These are phyloP conservation scores for Olyra latifolia DNA, from an alignment of 176 grass and related monocot species.

Conservation along the genomic window DNA sequence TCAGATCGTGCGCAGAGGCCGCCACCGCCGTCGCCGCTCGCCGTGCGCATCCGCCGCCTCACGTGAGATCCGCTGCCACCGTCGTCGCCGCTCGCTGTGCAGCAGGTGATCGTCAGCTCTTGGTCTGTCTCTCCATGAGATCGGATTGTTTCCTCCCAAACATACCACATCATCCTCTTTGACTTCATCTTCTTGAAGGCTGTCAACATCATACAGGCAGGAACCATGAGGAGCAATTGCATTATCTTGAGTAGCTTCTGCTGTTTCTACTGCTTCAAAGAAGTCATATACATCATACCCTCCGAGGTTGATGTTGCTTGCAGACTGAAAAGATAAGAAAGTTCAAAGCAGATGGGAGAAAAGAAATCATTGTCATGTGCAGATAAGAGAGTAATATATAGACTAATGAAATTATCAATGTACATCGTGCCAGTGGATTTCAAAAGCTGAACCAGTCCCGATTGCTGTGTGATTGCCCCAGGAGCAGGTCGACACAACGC, in stretches of 20 bases:
- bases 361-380: not conserved
- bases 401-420: not conserved
- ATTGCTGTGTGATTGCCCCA: slow-evolving; percentile 54
- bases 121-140: slow-evolving; percentile 39
- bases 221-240: slow-evolving; percentile 14
- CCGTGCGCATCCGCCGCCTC: no score
- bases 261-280: slow-evolving; percentile 37
- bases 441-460: slow-evolving; percentile 57
- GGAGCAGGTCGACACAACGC: slow-evolving; percentile 62
- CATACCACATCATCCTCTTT: slow-evolving; percentile 25
- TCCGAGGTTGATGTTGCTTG: slow-evolving; percentile 26
- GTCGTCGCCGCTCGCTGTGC: no score
- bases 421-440: slow-evolving; percentile 63
- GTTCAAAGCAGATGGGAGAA: slow-evolving; percentile 11
- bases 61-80: no score
- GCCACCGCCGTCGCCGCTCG: no score
- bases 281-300: slow-evolving; percentile 55
- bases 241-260: slow-evolving; percentile 28
- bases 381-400: not conserved
- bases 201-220: slow-evolving; percentile 55
- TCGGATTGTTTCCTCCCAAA: slow-evolving; percentile 28
- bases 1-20: no score
- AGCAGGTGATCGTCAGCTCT: slow-evolving; percentile 1
- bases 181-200: slow-evolving; percentile 34
- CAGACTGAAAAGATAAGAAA: slow-evolving; percentile 34